Conservation (phyloP, 768 basidiomycete genomes). For the Trametes elegans region DNA sequence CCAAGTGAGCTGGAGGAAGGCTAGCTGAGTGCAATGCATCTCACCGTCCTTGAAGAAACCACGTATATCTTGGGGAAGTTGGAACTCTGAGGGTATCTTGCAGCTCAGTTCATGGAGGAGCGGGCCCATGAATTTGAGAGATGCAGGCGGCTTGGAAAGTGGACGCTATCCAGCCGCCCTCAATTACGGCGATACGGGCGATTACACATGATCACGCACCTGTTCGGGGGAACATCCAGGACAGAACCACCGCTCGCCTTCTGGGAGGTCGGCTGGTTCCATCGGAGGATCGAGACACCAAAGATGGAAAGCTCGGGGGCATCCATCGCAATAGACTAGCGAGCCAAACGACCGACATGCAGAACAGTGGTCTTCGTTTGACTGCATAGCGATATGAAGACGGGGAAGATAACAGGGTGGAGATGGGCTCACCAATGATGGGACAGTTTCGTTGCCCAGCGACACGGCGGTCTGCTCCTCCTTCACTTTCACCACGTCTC, state of each 20-base stretch:
- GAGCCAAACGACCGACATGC: slow-evolving; percentile 80
- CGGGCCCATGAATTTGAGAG: slow-evolving; percentile 57
- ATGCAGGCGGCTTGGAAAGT: slow-evolving; percentile 59
- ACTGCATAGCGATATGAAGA: slow-evolving; percentile 28
- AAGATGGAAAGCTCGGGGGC: slow-evolving; percentile 93
- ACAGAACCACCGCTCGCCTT: slow-evolving; percentile 79
- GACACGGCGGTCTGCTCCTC: slow-evolving; percentile 42
- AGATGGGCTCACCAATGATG: slow-evolving; percentile 35
- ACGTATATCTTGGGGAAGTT: slow-evolving; percentile 83
- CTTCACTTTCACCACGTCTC: slow-evolving; percentile 40
- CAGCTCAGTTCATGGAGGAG: slow-evolving; percentile 69
- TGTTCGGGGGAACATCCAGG: slow-evolving; percentile 65
- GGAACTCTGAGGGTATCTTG: slow-evolving; percentile 76
- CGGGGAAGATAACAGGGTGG: not conserved
- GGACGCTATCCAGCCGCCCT: slow-evolving; percentile 49
- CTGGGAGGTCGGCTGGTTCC: slow-evolving; percentile 82
- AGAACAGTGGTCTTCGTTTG: slow-evolving; percentile 85
- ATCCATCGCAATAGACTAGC: slow-evolving; percentile 96
- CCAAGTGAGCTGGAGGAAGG: not conserved
- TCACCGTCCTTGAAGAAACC: slow-evolving; percentile 84
- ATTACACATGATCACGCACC: slow-evolving; percentile 36
- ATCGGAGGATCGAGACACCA: slow-evolving; percentile 96
- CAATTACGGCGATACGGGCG: slow-evolving; percentile 15
- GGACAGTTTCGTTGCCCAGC: slow-evolving; percentile 35
- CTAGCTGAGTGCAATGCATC: not conserved